Evolutionary conservation across 768 basidiomycete species (phyloP).

Genomic region (Lactifluus echinatus): DNA sequence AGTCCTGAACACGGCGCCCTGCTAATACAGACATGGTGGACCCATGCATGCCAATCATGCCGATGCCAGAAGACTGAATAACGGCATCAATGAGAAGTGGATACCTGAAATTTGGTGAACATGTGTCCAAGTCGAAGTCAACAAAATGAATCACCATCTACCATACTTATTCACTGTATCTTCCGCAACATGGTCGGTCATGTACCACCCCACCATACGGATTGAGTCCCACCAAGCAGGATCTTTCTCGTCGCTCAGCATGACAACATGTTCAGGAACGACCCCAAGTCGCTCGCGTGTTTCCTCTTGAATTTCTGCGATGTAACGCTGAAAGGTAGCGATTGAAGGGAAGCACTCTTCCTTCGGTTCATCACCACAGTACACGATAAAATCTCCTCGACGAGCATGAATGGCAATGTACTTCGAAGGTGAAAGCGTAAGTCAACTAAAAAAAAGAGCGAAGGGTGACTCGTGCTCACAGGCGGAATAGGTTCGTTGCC

Average conservation of each 20-base stretch:
- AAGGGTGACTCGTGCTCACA: conserved; percentile 22
- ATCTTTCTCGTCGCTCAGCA: conserved; percentile 38
- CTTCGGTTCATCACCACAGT: conserved; percentile 26
- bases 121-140: neutral
- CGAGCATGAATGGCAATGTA: conserved; percentile 17
- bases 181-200: conserved; percentile 27
- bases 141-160: conserved; percentile 25
- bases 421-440: neutral
- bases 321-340: conserved; percentile 21
- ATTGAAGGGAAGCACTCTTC: conserved; percentile 35
- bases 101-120: conserved; percentile 39
- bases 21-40: conserved; percentile 69
- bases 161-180: conserved; percentile 30
- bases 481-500: conserved; percentile 26
- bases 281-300: conserved; percentile 27
- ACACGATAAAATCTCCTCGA: conserved; percentile 21
- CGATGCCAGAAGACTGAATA: conserved; percentile 56
- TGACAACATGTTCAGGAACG: conserved; percentile 29
- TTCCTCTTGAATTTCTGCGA: conserved; percentile 32
- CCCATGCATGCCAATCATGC: conserved; percentile 62
- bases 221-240: conserved; percentile 33
- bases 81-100: conserved; percentile 66
- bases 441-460: neutral
- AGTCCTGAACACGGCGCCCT: conserved; percentile 55
- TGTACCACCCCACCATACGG: conserved; percentile 30